These are phyloP conservation scores for Botrytis medusae DNA, from an alignment of 2,329 filamentous ascomycete genomes.

Conservation along the genomic window DNA sequence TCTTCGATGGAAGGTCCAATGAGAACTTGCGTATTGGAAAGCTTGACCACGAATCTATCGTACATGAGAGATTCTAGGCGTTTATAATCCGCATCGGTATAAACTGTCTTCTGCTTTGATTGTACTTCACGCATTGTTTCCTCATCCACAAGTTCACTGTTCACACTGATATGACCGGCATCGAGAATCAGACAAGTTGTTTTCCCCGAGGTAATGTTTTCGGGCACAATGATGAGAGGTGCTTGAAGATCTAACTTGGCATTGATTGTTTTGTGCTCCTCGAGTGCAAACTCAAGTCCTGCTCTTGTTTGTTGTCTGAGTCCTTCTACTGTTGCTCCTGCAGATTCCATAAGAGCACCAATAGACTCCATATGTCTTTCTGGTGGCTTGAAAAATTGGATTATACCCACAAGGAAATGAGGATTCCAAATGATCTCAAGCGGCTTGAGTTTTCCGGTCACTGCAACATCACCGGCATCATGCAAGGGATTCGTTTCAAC, in stretches of 20 bases:
- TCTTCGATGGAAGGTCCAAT: conserved; percentile 92
- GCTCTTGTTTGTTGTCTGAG: conserved; percentile 93
- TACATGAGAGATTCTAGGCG: conserved; percentile 93
- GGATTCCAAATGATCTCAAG: conserved; percentile 98
- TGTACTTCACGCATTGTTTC: conserved; percentile 88
- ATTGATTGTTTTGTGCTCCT: conserved; percentile 98
- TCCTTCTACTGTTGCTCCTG: conserved; percentile 92
- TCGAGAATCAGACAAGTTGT: conserved; percentile 92
- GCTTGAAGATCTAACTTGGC: conserved; percentile 94
- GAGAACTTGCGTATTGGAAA: conserved; percentile 91
- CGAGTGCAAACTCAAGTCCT: conserved; percentile 90
- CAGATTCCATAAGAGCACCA: conserved; percentile 89
- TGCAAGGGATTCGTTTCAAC: conserved; percentile 96
- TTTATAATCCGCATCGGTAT: conserved; percentile 85
- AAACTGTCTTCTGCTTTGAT: conserved; percentile 82
- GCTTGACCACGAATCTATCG: conserved; percentile 89
- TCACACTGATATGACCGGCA: conserved; percentile 92
- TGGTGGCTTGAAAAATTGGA: conserved; percentile 93
- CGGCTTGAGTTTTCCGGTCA: conserved; percentile 89
- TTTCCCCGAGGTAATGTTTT: conserved; percentile 78
- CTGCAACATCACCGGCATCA: conserved; percentile 82
- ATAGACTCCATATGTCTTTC: conserved; percentile 99
- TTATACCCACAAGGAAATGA: conserved; percentile 84
- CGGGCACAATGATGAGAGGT: conserved; percentile 92
- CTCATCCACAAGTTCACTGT: conserved; percentile 90